Conservation (phyloP, 257 asterid genomes). For the Vinca minor region DNA sequence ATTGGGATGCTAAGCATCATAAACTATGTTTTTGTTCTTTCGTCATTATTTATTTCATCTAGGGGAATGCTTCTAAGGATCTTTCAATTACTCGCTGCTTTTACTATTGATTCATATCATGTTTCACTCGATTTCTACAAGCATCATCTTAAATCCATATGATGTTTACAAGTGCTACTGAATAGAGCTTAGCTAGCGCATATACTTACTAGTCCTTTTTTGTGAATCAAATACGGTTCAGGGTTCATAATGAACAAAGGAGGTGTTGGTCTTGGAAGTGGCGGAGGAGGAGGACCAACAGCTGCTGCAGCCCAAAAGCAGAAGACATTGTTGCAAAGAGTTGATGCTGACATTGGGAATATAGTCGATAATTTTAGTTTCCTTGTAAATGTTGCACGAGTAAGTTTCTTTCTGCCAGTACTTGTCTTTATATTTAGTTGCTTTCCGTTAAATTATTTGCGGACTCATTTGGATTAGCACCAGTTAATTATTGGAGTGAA, state of each 20-base stretch:
- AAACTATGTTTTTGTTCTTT: no score
- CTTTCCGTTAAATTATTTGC: background rate
- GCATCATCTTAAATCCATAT: no score
- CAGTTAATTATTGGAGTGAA: background rate
- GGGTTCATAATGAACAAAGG: slow-evolving; percentile 56
- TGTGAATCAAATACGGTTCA: background rate
- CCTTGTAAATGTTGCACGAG: slow-evolving; percentile 76
- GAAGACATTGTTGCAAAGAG: slow-evolving; percentile 66
- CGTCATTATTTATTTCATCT: no score
- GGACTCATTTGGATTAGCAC: background rate
- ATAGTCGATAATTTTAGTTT: slow-evolving; percentile 74
- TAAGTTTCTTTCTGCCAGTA: slow-evolving; percentile 16
- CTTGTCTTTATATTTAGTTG: background rate
- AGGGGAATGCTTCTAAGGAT: no score
- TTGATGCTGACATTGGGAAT: slow-evolving; percentile 69
- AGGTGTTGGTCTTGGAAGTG: slow-evolving; percentile 33
- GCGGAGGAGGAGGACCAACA: slow-evolving; percentile 53
- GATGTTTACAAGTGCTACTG: background rate
- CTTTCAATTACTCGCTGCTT: no score
- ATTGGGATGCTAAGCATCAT: no score
- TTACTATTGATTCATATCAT: no score
- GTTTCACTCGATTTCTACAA: no score
- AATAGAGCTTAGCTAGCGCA: background rate
- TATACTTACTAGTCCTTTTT: background rate
- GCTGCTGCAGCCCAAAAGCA: slow-evolving; percentile 84